Conservation (phyloP, 2,329 filamentous ascomycete genomes). For the Beauveria sp. region DNA sequence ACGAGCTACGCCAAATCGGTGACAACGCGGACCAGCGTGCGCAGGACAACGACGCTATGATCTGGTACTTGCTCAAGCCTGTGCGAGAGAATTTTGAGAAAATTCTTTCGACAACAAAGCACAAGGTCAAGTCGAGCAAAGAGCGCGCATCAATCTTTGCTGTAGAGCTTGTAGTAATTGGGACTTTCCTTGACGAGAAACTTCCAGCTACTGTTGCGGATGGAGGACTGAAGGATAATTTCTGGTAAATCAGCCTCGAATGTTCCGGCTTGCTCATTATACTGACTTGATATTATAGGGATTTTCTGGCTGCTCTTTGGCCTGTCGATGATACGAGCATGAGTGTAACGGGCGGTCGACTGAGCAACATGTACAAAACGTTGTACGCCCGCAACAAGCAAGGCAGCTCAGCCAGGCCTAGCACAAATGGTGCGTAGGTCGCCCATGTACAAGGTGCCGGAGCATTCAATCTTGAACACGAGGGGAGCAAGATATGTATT, state of each 20-base stretch:
- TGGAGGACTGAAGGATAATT: slow-evolving; percentile 38
- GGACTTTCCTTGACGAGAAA: slow-evolving; percentile 49
- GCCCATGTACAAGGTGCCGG: neutral
- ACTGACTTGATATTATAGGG: slow-evolving; percentile 23
- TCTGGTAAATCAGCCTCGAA: slow-evolving; percentile 37
- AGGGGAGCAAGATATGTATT: slow-evolving; percentile 9
- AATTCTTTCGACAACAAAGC: slow-evolving; percentile 53
- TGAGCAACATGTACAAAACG: slow-evolving; percentile 38
- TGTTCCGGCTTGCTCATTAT: neutral
- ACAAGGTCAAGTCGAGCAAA: slow-evolving; percentile 54
- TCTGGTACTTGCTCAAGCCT: slow-evolving; percentile 46
- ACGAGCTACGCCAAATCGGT: slow-evolving; percentile 37
- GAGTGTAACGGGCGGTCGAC: slow-evolving; percentile 34
- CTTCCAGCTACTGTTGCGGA: slow-evolving; percentile 34
- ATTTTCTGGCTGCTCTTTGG: slow-evolving; percentile 38
- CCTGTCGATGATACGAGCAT: slow-evolving; percentile 38
- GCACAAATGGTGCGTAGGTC: slow-evolving; percentile 25
- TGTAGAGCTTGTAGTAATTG: slow-evolving; percentile 52
- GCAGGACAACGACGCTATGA: slow-evolving; percentile 38
- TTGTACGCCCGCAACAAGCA: slow-evolving; percentile 28
- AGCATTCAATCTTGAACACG: slow-evolving; percentile 2
- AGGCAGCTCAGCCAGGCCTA: slow-evolving; percentile 21
- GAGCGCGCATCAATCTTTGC: slow-evolving; percentile 55
- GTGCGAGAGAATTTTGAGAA: slow-evolving; percentile 52
- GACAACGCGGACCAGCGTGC: slow-evolving; percentile 43